Conservation (phyloP, 306 rosid genomes). For the Medicago lupulina region DNA sequence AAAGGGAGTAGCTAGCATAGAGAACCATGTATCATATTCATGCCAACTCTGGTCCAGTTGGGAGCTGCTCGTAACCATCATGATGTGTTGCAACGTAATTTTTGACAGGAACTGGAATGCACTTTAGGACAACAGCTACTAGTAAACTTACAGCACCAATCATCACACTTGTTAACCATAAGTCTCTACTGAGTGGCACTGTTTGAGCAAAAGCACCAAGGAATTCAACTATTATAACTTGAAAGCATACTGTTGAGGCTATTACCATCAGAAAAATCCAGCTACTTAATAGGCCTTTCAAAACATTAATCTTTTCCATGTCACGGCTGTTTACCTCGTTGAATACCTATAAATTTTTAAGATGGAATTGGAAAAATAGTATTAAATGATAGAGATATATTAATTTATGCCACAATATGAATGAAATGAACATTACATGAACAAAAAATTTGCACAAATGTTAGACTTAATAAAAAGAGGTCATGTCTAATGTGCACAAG, state of each 20-base stretch:
- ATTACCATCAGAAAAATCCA: conserved; percentile 67
- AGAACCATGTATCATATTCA: conserved; percentile 29
- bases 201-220: conserved; percentile 82
- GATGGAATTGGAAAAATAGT: not conserved
- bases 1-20: no score
- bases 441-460: no score
- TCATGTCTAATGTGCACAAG: no score
- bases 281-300: conserved; percentile 61
- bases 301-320: conserved; percentile 86
- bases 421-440: no score
- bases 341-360: conserved; percentile 56
- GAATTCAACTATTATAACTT: conserved; percentile 65
- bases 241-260: conserved; percentile 60
- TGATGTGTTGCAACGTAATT: conserved; percentile 29
- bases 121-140: conserved; percentile 64
- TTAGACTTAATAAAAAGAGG: no score
- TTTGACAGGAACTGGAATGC: conserved; percentile 61
- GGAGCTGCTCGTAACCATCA: conserved; percentile 71
- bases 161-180: conserved; percentile 65
- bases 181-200: conserved; percentile 55
- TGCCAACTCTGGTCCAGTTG: conserved; percentile 75
- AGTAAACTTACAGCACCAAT: conserved; percentile 72
- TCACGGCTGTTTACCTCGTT: conserved; percentile 94
- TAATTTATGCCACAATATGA: no score
- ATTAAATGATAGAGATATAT: not conserved